Evolutionary conservation across 441 rosid species (phyloP), one percentile per base, ranked within the genome.

Genomic region (Brassica hybrid): DNA sequence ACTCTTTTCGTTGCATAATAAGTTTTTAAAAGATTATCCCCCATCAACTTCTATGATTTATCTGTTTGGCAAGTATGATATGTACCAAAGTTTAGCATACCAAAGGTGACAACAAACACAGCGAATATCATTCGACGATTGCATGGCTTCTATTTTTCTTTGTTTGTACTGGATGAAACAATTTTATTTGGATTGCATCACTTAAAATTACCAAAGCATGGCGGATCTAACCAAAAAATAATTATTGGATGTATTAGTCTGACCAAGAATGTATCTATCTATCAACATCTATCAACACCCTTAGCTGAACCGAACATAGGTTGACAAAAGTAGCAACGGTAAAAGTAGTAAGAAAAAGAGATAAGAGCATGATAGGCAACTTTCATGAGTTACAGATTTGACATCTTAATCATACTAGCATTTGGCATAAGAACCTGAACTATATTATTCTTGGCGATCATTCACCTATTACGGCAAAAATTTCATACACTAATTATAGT

Each of bases 401-500:
- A 50, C 56, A 50, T 50, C 18, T 50, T 50, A 50, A 50, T 14
- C 56, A 50, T n/a, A 50, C 56, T n/a, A 50, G 18, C 56, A 50
- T n/a, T 50, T 50, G 18, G 18, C 16, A n/a, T 1, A 50, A 50
- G 18, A 50, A 50, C 56, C 56, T n/a, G 56, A 50, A 50, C 56
- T 50, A n/a, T 14, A 50, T 50, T 3, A 1, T 50, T 38, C 45
- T 38, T 38, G 56, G 6, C 6, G 7, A 50, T 50, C 5, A 14
- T n/a, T 50, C 56, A 14, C 56, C 56, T 50, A 14, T n/a, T 50
- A 50, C 18, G 6, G 56, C 7, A 77, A 60, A 38, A 38, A 23
- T 13, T 91, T 23, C 27, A 23, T 23, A 2, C 27, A 23, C 3
- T 23, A 23, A 23, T 23, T 3, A 23, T 23, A 56, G 99, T 93